These are phyloP conservation scores for Yamadazyma akitaensis DNA, from an alignment of 805 yeast genomes.

Conservation along the genomic window DNA sequence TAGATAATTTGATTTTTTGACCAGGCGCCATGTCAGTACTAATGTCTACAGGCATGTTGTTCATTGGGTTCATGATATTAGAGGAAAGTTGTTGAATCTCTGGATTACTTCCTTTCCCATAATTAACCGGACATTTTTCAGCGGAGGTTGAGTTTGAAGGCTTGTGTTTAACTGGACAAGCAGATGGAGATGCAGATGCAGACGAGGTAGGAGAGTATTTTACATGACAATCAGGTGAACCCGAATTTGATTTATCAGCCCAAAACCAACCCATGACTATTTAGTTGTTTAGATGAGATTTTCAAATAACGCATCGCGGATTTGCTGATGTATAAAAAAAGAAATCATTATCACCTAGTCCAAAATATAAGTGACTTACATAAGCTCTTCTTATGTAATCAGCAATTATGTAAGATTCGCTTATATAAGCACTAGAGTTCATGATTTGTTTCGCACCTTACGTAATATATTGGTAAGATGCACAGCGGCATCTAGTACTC, in stretches of 20 bases:
- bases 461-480: too few species aligned
- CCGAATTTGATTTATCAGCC: slow-evolving; percentile 46
- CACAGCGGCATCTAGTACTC: too few species aligned
- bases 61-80: slow-evolving; percentile 66
- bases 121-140: slow-evolving; percentile 11
- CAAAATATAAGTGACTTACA: too few species aligned
- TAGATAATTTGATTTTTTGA: slow-evolving; percentile 74
- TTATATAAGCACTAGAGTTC: too few species aligned
- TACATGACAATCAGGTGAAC: slow-evolving; percentile 11
- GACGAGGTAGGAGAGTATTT: background rate
- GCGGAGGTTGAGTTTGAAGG: background rate
- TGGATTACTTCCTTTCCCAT: slow-evolving; percentile 1
- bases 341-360: too few species aligned
- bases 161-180: slow-evolving; percentile 33
- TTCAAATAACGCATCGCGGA: background rate
- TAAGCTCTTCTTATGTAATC: background rate
- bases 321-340: background rate
- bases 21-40: slow-evolving; percentile 70
- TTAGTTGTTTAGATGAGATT: slow-evolving; percentile 3
- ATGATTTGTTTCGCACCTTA: too few species aligned
- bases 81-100: slow-evolving; percentile 33
- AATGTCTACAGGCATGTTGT: slow-evolving; percentile 82
- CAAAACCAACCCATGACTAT: slow-evolving; percentile 83
- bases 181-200: slow-evolving; percentile 8
- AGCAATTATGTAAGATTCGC: too few species aligned